Conservation (phyloP, 176 grass and related monocot species). For the Pontederia crassipes region DNA sequence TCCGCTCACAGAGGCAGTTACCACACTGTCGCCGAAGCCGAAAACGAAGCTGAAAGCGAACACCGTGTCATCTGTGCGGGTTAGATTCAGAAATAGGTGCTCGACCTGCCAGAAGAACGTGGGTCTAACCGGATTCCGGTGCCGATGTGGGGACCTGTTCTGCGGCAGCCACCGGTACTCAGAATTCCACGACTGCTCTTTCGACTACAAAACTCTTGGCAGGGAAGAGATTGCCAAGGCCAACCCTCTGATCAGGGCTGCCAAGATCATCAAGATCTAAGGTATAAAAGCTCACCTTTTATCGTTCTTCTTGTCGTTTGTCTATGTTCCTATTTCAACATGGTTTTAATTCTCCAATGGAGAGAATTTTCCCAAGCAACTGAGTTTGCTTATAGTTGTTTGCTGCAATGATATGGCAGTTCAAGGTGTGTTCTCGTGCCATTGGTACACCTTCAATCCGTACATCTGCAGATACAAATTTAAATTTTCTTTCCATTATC, state of each 20-base stretch:
- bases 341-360: too few relatives aligned
- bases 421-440: too few relatives aligned
- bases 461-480: too few relatives aligned
- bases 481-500: too few relatives aligned
- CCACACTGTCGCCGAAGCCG: background rate
- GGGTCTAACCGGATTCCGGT: conserved; percentile 12
- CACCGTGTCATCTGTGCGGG: background rate
- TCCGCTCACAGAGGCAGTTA: background rate
- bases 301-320: too few relatives aligned
- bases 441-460: too few relatives aligned
- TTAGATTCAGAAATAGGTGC: conserved; percentile 6
- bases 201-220: conserved; percentile 6
- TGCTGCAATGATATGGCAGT: too few relatives aligned
- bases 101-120: conserved; percentile 15
- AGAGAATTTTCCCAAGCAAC: too few relatives aligned
- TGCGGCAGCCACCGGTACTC: conserved; percentile 11
- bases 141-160: conserved; percentile 9
- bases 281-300: background rate
- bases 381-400: too few relatives aligned
- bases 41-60: background rate
- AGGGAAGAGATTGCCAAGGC: conserved; percentile 12
- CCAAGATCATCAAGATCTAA: conserved; percentile 20
- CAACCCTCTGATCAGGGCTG: conserved; percentile 10
- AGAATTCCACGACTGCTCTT: conserved; percentile 4
- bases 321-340: too few relatives aligned